These are phyloP conservation scores for Centaurea solstitialis DNA, from an alignment of 129 eudicot genomes.

Conservation along the genomic window DNA sequence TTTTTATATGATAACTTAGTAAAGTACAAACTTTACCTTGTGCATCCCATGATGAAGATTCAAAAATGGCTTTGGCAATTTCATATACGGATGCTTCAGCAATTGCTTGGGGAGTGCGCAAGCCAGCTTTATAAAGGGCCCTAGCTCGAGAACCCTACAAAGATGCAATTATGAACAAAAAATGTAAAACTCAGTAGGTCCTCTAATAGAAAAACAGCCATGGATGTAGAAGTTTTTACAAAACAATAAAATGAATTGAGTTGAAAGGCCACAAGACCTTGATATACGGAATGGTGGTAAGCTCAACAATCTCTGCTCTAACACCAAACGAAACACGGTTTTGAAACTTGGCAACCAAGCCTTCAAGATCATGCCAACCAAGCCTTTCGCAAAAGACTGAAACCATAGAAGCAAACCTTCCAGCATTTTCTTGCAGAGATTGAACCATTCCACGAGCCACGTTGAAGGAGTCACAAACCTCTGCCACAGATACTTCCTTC, in stretches of 20 bases:
- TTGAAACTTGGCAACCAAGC: slow-evolving; percentile 82
- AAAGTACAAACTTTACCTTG: slow-evolving; percentile 51
- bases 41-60: slow-evolving; percentile 87
- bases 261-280: slow-evolving; percentile 46
- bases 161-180: slow-evolving; percentile 7
- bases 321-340: slow-evolving; percentile 97
- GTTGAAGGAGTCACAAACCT: slow-evolving; percentile 84
- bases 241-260: background rate
- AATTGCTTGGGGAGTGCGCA: slow-evolving; percentile 92
- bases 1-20: background rate
- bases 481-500: slow-evolving; percentile 88
- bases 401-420: slow-evolving; percentile 98
- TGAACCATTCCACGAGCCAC: slow-evolving; percentile 99
- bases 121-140: slow-evolving; percentile 92
- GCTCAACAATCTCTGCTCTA: slow-evolving; percentile 96
- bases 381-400: slow-evolving; percentile 97
- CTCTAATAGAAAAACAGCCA: background rate
- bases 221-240: background rate
- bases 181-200: background rate
- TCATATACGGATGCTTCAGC: slow-evolving; percentile 89
- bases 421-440: slow-evolving; percentile 97
- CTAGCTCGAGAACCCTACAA: slow-evolving; percentile 94
- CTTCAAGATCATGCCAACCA: slow-evolving; percentile 97
- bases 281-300: slow-evolving; percentile 77
- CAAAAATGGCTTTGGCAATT: slow-evolving; percentile 86